Conservation (phyloP, 331 rosid species). For the Quercus tomentella region DNA sequence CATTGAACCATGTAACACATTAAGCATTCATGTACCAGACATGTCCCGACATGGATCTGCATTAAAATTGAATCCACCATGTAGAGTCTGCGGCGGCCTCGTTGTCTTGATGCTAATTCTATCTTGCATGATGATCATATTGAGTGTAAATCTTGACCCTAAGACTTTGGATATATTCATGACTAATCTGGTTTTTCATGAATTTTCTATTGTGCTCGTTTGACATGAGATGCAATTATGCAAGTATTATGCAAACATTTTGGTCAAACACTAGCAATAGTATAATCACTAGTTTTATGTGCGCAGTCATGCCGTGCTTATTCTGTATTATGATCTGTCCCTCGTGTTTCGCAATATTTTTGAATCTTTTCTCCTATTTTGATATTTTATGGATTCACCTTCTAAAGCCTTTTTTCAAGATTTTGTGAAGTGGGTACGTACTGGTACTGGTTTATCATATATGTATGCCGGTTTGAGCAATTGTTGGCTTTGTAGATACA, state of each 20-base stretch:
- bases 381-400: background rate
- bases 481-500: too few relatives aligned
- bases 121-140: background rate
- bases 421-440: background rate
- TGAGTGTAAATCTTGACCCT: background rate
- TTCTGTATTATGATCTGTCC: background rate
- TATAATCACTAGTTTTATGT: background rate
- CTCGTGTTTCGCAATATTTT: constrained; percentile 24
- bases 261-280: constrained; percentile 15
- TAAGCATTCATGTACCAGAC: constrained; percentile 4
- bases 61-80: background rate
- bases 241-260: background rate
- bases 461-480: too few relatives aligned
- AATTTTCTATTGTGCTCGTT: background rate
- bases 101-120: background rate
- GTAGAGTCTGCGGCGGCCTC: background rate
- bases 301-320: background rate
- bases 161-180: background rate
- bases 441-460: too few relatives aligned
- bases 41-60: constrained; percentile 29
- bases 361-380: background rate
- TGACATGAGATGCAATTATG: background rate
- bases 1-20: constrained; percentile 12
- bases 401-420: background rate
- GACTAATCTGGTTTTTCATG: background rate